Evolutionary conservation across 2,329 filamentous ascomycete species (phyloP), one percentile per base, ranked within the genome.

Genomic region (Fusarium tjaetaba): DNA sequence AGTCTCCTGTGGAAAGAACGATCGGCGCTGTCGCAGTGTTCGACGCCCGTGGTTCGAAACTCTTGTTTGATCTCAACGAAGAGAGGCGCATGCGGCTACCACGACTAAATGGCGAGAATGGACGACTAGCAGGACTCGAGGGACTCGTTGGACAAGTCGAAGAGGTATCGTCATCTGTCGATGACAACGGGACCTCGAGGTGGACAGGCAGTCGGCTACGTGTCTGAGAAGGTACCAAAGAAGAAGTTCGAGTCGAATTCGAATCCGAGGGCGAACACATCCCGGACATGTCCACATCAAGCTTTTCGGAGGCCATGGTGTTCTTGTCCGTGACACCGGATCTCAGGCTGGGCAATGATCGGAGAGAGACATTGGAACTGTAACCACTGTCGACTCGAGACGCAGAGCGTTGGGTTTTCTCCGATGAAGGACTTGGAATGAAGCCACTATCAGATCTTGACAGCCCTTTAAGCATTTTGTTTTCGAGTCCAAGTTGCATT

Each of bases 351-450:
- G 78, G 79, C n/a, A 88, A 84, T 2, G 89, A 90, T 43, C 87
- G 85, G 24, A 90, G 78, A 18, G 89, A 91, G 9, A 88, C 82
- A 74, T 87, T 90, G 13, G 89, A 91, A 74, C 88, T 88, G 74
- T 91, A 91, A 22, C 89, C 89, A 32, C 88, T 91, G 75, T 91
- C 89, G 43, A 88, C 85, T 70, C 90, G 90, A 38, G 86, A 85
- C n/a, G 89, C 80, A 10, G 85, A 80, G 61, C 84, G 86, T 22
- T 81, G 81, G 2, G 84, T 82, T 20, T 73, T 79, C 56, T 85
- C 83, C 8, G 84, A 84, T 3, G 82, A 82, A 9, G 85, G 84
- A 60, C 84, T 87, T 4, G 86, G 84, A 34, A 84, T 80, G 49
- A 88, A 83, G 5, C 86, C 88, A 68, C 88, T 89, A 65, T 89